Evolutionary conservation across 352 stramenopile species (phyloP).

Genomic region (Aphanomyces euteiches): DNA sequence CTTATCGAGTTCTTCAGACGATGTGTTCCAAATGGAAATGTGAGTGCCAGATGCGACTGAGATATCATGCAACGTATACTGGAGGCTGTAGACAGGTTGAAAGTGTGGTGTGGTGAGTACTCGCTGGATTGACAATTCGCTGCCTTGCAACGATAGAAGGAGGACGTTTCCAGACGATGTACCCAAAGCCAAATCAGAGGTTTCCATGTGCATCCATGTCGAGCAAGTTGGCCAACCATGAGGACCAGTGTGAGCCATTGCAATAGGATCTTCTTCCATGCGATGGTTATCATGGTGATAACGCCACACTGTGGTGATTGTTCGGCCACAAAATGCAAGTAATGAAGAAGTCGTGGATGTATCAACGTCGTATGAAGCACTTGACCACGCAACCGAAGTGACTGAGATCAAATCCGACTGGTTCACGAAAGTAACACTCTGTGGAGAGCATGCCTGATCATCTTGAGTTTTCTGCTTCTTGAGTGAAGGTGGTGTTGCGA

Average conservation of each 20-base stretch:
- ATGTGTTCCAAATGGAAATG: slow-evolving; percentile 70
- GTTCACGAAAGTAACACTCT: slow-evolving; percentile 40
- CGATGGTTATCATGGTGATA: slow-evolving; percentile 38
- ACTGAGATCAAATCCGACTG: slow-evolving; percentile 57
- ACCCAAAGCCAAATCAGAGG: slow-evolving; percentile 50
- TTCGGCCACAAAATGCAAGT: slow-evolving; percentile 58
- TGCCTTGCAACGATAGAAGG: slow-evolving; percentile 33
- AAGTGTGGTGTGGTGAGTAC: slow-evolving; percentile 50
- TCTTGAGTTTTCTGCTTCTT: slow-evolving; percentile 31
- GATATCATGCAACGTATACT: slow-evolving; percentile 53
- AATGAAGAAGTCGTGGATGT: slow-evolving; percentile 49
- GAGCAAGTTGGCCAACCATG: slow-evolving; percentile 66
- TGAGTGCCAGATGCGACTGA: slow-evolving; percentile 57
- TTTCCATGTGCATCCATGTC: slow-evolving; percentile 65
- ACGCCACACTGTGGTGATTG: slow-evolving; percentile 64
- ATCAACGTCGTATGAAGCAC: slow-evolving; percentile 47
- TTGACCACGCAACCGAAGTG: slow-evolving; percentile 65
- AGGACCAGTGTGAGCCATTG: slow-evolving; percentile 64
- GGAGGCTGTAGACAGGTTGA: slow-evolving; percentile 60
- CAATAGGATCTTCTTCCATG: slow-evolving; percentile 43
- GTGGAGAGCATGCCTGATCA: not conserved
- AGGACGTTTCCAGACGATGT: slow-evolving; percentile 62
- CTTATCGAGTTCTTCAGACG: slow-evolving; percentile 41
- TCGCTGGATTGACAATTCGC: slow-evolving; percentile 43
- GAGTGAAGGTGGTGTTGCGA: too few species aligned